Evolutionary conservation across 805 yeast genomes (phyloP).

Genomic region (Cyberlindnera suaveolens): DNA sequence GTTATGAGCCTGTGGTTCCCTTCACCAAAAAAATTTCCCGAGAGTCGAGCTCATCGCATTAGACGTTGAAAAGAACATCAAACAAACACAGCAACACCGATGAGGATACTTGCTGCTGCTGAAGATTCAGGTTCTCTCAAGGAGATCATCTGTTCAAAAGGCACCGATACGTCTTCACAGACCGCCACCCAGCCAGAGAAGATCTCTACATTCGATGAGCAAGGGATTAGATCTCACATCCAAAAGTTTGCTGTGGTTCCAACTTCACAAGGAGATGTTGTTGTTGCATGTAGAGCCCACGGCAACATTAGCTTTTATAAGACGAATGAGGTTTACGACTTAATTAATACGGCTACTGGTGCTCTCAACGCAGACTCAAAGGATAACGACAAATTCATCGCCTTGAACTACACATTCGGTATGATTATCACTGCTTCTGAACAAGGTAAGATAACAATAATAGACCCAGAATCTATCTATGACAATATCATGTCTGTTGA

Average conservation of each 20-base stretch:
- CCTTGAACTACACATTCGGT: conserved; percentile 26
- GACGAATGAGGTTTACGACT: conserved; percentile 22
- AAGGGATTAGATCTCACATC: conserved; percentile 34
- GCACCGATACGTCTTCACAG: conserved; percentile 76
- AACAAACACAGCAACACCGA: conserved; percentile 14
- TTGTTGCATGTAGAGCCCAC: conserved; percentile 41
- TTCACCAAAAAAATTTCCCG: no score
- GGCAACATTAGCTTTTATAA: conserved; percentile 37
- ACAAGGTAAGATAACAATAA: conserved; percentile 29
- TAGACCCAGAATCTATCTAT: conserved; percentile 16
- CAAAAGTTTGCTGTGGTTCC: conserved; percentile 32
- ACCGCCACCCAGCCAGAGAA: conserved; percentile 58
- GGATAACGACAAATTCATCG: conserved; percentile 32
- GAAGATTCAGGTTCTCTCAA: conserved; percentile 64
- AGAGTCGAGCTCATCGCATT: no score
- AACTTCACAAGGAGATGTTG: conserved; percentile 26
- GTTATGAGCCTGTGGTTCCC: no score
- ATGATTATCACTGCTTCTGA: conserved; percentile 28
- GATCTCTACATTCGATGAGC: conserved; percentile 36
- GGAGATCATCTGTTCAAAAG: conserved; percentile 55
- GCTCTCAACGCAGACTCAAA: conserved; percentile 8
- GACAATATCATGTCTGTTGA: conserved; percentile 11
- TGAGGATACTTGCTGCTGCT: conserved; percentile 60
- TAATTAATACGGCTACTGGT: conserved; percentile 13
- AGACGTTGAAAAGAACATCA: no score